Percentiles rank a stretch among this genome's conserved stretches.
Evolutionary conservation across 768 basidiomycete genomes (phyloP).

Genomic region (Mycena floridula): DNA sequence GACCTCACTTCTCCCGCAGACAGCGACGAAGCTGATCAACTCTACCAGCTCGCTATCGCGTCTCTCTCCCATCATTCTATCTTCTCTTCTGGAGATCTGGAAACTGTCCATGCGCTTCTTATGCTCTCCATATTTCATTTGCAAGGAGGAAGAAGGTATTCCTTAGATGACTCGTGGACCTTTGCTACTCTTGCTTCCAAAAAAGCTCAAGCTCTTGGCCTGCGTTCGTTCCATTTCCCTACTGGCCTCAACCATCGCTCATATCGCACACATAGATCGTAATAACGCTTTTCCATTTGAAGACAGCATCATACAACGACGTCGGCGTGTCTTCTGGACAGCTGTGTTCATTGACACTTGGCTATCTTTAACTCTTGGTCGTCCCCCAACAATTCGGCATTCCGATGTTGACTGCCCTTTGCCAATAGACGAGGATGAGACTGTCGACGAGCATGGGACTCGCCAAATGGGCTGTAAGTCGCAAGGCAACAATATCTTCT

Average conservation of each 20-base stretch:
- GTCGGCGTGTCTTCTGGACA: background rate
- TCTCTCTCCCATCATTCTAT: background rate
- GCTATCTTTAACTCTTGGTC: constrained; percentile 20
- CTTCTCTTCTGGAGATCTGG: background rate
- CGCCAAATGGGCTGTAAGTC: constrained; percentile 23
- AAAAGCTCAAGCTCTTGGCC: background rate
- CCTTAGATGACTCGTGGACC: background rate
- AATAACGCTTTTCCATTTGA: background rate
- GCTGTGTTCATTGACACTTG: background rate
- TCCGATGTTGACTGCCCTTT: constrained; percentile 31
- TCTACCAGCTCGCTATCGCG: background rate
- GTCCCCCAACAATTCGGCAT: constrained; percentile 26
- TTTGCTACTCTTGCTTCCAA: background rate
- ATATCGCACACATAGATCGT: background rate
- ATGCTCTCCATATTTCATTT: background rate
- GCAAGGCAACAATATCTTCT: constrained; percentile 15
- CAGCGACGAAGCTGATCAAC: background rate
- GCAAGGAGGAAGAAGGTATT: background rate
- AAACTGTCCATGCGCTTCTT: background rate
- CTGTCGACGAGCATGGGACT: constrained; percentile 24
- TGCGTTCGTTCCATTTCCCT: background rate
- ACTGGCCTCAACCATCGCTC: background rate
- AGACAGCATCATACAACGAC: background rate
- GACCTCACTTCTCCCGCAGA: background rate
- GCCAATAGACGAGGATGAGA: constrained; percentile 25